Conservation (phyloP, 2,329 filamentous ascomycete genomes). For the Aphanoascus verrucosus region DNA sequence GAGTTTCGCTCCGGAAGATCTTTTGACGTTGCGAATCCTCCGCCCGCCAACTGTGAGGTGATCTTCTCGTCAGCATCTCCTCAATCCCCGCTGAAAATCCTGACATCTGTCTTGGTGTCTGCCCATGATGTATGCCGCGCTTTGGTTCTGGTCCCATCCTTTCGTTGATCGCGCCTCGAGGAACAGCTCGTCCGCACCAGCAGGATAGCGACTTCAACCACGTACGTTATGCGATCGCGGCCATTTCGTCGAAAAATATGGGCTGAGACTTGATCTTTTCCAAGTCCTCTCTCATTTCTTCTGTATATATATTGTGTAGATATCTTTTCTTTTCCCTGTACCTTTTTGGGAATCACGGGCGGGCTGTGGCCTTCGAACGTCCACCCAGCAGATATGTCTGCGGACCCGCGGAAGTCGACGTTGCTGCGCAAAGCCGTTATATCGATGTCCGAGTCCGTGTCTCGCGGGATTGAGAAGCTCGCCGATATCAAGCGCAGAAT, state of each 20-base stretch:
- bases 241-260: background rate
- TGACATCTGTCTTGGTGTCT: background rate
- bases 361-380: background rate
- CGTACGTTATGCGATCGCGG: background rate
- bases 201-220: background rate
- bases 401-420: background rate
- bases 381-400: background rate
- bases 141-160: background rate
- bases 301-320: too few relatives aligned
- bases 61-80: too few relatives aligned
- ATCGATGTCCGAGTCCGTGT: background rate
- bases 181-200: background rate
- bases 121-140: background rate
- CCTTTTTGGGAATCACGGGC: background rate
- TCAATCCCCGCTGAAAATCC: background rate
- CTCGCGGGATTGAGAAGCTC: background rate
- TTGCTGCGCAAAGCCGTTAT: background rate
- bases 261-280: background rate
- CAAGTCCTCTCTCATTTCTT: too few relatives aligned
- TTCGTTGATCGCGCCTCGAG: background rate
- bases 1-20: background rate
- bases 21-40: background rate
- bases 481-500: conserved; percentile 25
- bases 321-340: background rate
- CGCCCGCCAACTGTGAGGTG: background rate